These are phyloP conservation scores for Phoenix roebelenii DNA, from an alignment of 176 grass and related monocot species.

Conservation along the genomic window DNA sequence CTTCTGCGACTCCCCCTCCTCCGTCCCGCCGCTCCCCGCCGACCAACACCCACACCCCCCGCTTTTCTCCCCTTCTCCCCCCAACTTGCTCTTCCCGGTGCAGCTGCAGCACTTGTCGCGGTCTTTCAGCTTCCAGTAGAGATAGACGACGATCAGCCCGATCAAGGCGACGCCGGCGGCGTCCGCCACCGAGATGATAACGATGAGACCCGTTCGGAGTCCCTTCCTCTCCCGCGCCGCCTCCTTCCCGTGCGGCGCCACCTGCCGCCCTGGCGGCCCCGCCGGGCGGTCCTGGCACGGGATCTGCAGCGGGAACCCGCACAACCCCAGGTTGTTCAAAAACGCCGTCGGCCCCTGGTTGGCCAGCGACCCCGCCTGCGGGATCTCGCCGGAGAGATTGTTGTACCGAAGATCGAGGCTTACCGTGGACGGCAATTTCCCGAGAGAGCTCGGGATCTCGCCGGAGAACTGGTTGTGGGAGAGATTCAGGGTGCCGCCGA, in stretches of 20 bases:
- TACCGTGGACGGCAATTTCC: slow-evolving; percentile 53
- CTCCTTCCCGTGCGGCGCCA: background rate
- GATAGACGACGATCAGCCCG: slow-evolving; percentile 53
- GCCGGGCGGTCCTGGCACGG: slow-evolving; percentile 39
- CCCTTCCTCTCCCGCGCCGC: slow-evolving; percentile 16
- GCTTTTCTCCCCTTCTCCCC: slow-evolving; percentile 1
- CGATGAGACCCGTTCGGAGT: slow-evolving; percentile 36
- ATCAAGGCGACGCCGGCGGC: slow-evolving; percentile 58
- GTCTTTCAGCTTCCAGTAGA: slow-evolving; percentile 75
- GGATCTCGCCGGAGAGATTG: slow-evolving; percentile 85
- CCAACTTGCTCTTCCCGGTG: slow-evolving; percentile 17
- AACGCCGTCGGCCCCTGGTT: slow-evolving; percentile 75
- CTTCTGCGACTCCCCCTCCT: background rate
- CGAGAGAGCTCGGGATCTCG: slow-evolving; percentile 39
- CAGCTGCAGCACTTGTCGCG: slow-evolving; percentile 9
- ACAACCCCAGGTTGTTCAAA: slow-evolving; percentile 59
- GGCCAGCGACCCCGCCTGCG: slow-evolving; percentile 55
- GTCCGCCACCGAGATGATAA: slow-evolving; percentile 57
- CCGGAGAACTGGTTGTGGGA: slow-evolving; percentile 62
- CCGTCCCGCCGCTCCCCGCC: slow-evolving; percentile 4
- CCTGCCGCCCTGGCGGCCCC: slow-evolving; percentile 6
- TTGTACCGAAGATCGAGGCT: slow-evolving; percentile 77
- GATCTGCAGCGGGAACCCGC: slow-evolving; percentile 80
- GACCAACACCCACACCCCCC: slow-evolving; percentile 23
- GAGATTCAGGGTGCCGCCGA: slow-evolving; percentile 60